Conservation (phyloP, 1,284 basidiomycete genomes). For the Irpex sp. region DNA sequence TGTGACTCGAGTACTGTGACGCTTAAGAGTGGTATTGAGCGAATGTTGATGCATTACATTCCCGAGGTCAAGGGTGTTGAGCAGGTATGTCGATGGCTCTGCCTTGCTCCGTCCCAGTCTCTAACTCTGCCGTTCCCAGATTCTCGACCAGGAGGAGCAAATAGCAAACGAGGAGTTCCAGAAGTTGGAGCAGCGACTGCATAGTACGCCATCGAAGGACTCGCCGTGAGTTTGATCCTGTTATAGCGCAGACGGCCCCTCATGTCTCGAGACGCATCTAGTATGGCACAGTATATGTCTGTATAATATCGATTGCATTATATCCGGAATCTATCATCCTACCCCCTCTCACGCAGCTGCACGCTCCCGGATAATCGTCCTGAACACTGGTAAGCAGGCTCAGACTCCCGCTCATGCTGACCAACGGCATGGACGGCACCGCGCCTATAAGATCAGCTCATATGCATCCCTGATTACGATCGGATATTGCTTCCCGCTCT, state of each 20-base stretch:
- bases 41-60: constrained; percentile 99
- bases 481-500: no score
- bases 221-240: constrained; percentile 33
- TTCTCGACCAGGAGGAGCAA: constrained; percentile 87
- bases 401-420: no score
- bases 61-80: constrained; percentile 98
- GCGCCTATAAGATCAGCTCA: no score
- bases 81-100: constrained; percentile 55
- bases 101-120: not conserved
- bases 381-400: no score
- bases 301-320: constrained; percentile 16
- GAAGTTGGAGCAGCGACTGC: constrained; percentile 83
- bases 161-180: constrained; percentile 89
- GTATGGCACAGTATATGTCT: constrained; percentile 78
- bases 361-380: no score
- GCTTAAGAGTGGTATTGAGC: constrained; percentile 92
- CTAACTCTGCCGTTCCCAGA: constrained; percentile 37
- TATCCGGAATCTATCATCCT: not conserved
- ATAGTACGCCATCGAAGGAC: constrained; percentile 37
- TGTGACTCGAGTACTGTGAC: constrained; percentile 94
- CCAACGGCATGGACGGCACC: no score
- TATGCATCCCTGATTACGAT: no score
- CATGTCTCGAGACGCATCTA: constrained; percentile 22
- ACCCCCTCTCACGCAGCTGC: not conserved
- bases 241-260: not conserved